These are phyloP conservation scores for Lentinula edodes DNA, from an alignment of 768 basidiomycete genomes.

Conservation along the genomic window DNA sequence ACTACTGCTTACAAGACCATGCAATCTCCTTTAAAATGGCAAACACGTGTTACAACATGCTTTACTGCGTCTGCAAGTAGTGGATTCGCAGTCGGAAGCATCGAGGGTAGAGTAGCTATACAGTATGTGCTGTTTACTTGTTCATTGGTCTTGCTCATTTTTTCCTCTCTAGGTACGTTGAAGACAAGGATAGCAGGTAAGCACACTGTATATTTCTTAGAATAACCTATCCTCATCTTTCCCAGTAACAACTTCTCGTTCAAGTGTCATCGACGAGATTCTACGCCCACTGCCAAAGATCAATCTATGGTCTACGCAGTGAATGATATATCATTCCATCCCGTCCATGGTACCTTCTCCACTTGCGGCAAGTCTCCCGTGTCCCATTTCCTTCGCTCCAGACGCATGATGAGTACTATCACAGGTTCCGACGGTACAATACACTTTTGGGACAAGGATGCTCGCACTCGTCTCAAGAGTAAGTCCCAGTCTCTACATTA, in stretches of 20 bases:
- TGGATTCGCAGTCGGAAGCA: conserved; percentile 81
- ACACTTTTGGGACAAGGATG: conserved; percentile 94
- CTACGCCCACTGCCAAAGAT: conserved; percentile 50
- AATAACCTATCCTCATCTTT: background rate
- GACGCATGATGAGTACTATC: too few species aligned
- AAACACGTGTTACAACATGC: conserved; percentile 82
- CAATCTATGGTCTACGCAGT: conserved; percentile 75
- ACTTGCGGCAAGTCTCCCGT: conserved; percentile 52
- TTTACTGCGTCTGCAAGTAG: conserved; percentile 62
- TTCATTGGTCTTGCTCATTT: conserved; percentile 3
- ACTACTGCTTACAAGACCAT: conserved; percentile 77
- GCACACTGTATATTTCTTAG: conserved; percentile 10
- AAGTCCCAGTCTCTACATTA: conserved; percentile 13
- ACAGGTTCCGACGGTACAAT: conserved; percentile 79
- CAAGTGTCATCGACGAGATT: conserved; percentile 71
- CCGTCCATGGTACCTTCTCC: conserved; percentile 78
- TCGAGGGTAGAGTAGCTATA: conserved; percentile 91
- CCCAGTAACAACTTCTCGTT: conserved; percentile 79
- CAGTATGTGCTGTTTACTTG: conserved; percentile 59
- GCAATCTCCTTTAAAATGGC: conserved; percentile 87
- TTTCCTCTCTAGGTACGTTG: conserved; percentile 57
- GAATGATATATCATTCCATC: conserved; percentile 84
- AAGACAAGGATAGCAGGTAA: conserved; percentile 74
- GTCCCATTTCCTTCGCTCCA: conserved; percentile 7
- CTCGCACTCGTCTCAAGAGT: conserved; percentile 90